phyloP scores from a whole-genome alignment of 2,329 filamentous ascomycete species.

The Coccinonectria pachysandricola region DNA sequence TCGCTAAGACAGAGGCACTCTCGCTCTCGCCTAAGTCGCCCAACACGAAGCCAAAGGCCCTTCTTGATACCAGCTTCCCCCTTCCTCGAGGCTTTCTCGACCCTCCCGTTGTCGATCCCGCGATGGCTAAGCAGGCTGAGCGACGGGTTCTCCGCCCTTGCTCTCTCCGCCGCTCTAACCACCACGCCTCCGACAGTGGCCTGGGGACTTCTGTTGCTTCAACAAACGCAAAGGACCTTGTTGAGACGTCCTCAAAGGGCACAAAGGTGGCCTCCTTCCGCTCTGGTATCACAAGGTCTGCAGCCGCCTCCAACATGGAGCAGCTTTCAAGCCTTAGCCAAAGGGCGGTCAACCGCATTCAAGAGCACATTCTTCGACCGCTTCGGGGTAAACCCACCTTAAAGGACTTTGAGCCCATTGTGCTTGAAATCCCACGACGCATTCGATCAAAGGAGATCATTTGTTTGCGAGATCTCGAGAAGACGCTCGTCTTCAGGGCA shows the following conservation, averaged over 20 bases:
- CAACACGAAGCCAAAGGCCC: constrained; percentile 18
- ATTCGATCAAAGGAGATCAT: constrained; percentile 79
- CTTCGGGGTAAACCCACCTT: constrained; percentile 63
- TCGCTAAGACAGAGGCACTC: constrained; percentile 35
- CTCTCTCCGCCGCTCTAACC: constrained; percentile 45
- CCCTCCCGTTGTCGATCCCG: constrained; percentile 41
- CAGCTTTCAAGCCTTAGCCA: constrained; percentile 53
- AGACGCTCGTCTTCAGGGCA: constrained; percentile 82
- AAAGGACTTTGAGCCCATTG: constrained; percentile 70
- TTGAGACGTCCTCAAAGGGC: constrained; percentile 28
- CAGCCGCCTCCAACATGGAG: constrained; percentile 35
- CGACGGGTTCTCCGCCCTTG: constrained; percentile 44
- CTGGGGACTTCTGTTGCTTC: constrained; percentile 73
- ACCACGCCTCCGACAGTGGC: constrained; percentile 77
- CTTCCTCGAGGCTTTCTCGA: constrained; percentile 50
- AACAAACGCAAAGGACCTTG: constrained; percentile 39
- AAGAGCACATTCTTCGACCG: constrained; percentile 67
- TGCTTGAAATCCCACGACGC: constrained; percentile 66
- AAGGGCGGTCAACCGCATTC: constrained; percentile 66
- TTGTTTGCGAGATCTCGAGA: constrained; percentile 87
- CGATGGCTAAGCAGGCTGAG: constrained; percentile 35
- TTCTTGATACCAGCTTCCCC: constrained; percentile 47
- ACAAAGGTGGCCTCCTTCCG: constrained; percentile 35
- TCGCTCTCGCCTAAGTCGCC: constrained; percentile 27
- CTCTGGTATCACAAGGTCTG: constrained; percentile 46